These are phyloP conservation scores for Lophium mytilinum DNA, from an alignment of 495 filamentous ascomycete species.

Conservation along the genomic window DNA sequence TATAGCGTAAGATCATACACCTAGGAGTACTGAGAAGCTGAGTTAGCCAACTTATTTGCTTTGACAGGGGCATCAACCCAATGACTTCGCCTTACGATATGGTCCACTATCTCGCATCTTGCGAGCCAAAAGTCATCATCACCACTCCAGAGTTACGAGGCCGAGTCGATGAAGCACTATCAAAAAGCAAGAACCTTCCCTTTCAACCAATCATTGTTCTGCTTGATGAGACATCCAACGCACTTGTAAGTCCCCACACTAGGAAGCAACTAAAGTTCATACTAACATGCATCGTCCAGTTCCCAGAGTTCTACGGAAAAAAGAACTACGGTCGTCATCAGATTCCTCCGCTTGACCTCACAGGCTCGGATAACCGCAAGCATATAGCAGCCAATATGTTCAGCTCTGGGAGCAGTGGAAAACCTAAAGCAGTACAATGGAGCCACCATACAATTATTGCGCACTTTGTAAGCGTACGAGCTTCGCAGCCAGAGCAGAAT, in stretches of 20 bases:
- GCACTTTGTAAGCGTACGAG: slow-evolving; percentile 3
- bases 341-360: slow-evolving; percentile 9
- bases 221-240: too few species aligned
- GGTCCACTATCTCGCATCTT: background rate
- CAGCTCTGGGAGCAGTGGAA: slow-evolving; percentile 16
- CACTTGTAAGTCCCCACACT: too few species aligned
- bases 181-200: too few species aligned
- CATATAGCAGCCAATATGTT: slow-evolving; percentile 5
- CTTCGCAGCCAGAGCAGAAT: slow-evolving; percentile 1
- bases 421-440: slow-evolving; percentile 14
- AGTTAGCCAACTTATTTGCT: background rate
- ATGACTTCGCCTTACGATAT: background rate
- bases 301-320: background rate
- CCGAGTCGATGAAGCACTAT: too few species aligned
- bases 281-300: too few species aligned
- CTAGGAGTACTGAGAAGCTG: background rate
- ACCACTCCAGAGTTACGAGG: background rate
- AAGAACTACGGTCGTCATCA: background rate
- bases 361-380: background rate
- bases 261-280: too few species aligned
- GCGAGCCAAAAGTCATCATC: background rate
- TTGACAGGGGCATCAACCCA: slow-evolving; percentile 11
- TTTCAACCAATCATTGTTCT: too few species aligned
- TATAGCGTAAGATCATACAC: slow-evolving; percentile 4
- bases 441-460: slow-evolving; percentile 12